Evolutionary conservation across 2,329 filamentous ascomycete genomes (phyloP).

Genomic region (Tolypocladium amazonense): DNA sequence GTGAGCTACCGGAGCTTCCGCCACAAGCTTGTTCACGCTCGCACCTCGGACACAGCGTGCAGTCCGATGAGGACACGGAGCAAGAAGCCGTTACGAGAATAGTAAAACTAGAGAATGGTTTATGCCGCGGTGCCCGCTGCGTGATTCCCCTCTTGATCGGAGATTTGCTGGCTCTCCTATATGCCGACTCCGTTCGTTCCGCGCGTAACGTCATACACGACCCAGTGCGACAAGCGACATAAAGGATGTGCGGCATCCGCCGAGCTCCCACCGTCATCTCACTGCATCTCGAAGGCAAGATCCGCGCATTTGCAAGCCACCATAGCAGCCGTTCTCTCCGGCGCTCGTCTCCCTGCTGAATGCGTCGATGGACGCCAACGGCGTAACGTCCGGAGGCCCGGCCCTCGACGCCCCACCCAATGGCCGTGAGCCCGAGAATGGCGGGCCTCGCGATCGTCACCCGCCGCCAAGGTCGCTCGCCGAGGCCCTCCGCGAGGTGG

Average conservation of each 20-base stretch:
- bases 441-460: not conserved
- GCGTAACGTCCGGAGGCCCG: not conserved
- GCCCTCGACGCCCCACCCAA: not conserved
- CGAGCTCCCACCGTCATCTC: not conserved
- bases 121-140: not conserved
- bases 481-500: constrained; percentile 15
- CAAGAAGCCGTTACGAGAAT: not conserved
- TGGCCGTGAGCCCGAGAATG: not conserved
- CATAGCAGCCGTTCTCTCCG: not conserved
- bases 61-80: not conserved
- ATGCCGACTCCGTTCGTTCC: not conserved
- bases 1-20: not conserved
- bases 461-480: constrained; percentile 13
- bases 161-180: not conserved
- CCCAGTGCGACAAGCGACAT: not conserved
- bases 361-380: not conserved
- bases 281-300: not conserved
- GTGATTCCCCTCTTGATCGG: not conserved
- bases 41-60: not conserved
- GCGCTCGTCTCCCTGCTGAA: not conserved
- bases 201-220: not conserved
- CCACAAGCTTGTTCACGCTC: not conserved
- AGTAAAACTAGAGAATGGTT: not conserved
- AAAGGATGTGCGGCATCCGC: not conserved
- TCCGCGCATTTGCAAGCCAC: not conserved